phyloP scores from a whole-genome alignment of 306 rosid species.

The Cyclanthera cordifolia region DNA sequence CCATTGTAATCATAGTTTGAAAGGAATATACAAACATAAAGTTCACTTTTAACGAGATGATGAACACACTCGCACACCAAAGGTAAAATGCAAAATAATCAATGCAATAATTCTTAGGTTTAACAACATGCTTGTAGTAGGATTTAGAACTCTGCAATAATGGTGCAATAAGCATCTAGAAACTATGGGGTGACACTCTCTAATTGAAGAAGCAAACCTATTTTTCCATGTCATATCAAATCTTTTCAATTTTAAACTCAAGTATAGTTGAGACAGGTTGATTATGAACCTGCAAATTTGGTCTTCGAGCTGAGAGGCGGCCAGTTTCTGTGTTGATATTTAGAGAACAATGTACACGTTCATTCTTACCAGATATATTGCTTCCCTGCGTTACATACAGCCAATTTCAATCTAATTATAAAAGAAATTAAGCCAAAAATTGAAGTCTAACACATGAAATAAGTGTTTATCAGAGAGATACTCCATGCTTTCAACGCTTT shows the following conservation, averaged over 20 bases:
- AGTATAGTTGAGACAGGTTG: background rate
- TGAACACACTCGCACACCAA: background rate
- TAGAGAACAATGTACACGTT: constrained; percentile 79
- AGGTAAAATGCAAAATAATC: background rate
- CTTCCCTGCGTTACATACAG: constrained; percentile 48
- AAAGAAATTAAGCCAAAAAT: background rate
- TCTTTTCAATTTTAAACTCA: background rate
- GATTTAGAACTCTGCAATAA: background rate
- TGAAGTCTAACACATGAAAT: background rate
- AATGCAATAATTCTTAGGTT: background rate
- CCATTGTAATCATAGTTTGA: constrained; percentile 6
- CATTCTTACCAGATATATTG: constrained; percentile 71
- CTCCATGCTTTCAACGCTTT: background rate
- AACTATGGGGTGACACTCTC: background rate
- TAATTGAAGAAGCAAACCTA: constrained; percentile 7
- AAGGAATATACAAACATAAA: constrained; percentile 4
- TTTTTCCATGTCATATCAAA: constrained; percentile 1
- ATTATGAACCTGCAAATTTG: constrained; percentile 74
- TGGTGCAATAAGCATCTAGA: background rate
- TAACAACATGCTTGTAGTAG: background rate
- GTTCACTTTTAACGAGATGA: background rate
- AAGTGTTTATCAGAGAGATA: background rate
- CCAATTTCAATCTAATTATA: constrained; percentile 10
- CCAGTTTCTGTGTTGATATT: constrained; percentile 92
- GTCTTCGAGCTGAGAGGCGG: constrained; percentile 90